These are phyloP conservation scores for Platismatia glauca DNA, from an alignment of 495 filamentous ascomycete species.

Conservation along the genomic window DNA sequence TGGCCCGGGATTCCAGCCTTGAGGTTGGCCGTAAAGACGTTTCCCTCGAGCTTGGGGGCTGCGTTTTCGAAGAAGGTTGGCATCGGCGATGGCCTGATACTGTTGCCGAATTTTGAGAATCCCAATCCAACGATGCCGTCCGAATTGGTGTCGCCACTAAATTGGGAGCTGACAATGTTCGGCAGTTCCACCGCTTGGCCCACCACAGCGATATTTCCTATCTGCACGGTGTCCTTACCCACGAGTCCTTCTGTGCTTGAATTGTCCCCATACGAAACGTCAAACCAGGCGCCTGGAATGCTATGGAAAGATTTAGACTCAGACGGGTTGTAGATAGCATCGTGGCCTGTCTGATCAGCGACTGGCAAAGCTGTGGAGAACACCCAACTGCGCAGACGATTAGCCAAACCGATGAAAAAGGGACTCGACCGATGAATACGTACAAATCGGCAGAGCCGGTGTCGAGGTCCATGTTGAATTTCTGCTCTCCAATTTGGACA, in stretches of 20 bases:
- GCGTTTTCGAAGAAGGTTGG: conserved; percentile 76
- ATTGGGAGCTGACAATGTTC: conserved; percentile 51
- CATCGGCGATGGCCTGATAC: conserved; percentile 35
- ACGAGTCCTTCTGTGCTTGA: conserved; percentile 59
- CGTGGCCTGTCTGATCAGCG: conserved; percentile 34
- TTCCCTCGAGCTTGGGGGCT: conserved; percentile 49
- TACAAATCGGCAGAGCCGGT: conserved; percentile 77
- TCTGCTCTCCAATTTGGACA: conserved; percentile 65
- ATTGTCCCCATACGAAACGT: conserved; percentile 67
- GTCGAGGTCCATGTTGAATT: conserved; percentile 69
- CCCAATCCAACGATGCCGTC: conserved; percentile 74
- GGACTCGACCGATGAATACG: conserved; percentile 28
- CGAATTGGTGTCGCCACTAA: conserved; percentile 51
- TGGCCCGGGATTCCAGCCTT: conserved; percentile 51
- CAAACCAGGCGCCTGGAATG: conserved; percentile 45
- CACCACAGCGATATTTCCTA: conserved; percentile 60
- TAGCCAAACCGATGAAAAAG: background rate
- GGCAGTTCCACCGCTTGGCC: conserved; percentile 67
- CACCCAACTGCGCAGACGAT: conserved; percentile 49
- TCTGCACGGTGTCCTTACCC: conserved; percentile 61
- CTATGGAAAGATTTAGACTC: conserved; percentile 48
- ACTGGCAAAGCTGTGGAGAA: conserved; percentile 56
- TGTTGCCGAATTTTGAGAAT: conserved; percentile 60
- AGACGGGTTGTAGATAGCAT: conserved; percentile 52
- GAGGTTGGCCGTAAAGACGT: conserved; percentile 66